A percentile compares a stretch with the other conserved stretches of the same genome.
Conservation (phyloP, 768 basidiomycete genomes). For the Paxillus involutus region DNA sequence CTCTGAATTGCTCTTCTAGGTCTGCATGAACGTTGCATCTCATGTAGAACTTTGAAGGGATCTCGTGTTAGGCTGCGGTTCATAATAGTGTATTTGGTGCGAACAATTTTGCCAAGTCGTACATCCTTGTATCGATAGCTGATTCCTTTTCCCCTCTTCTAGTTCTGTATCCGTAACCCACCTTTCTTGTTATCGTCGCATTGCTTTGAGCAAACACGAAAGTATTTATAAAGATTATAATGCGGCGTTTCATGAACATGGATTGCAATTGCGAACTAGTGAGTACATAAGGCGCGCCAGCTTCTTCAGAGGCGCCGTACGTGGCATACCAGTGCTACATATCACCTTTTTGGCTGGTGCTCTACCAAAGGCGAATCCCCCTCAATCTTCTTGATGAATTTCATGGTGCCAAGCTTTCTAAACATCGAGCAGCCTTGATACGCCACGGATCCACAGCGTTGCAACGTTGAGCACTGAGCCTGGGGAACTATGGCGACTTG, state of each 20-base stretch:
- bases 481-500: background rate
- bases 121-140: conserved; percentile 30
- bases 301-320: background rate
- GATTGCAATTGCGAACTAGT: background rate
- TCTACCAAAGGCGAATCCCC: background rate
- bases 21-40: conserved; percentile 15
- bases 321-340: background rate
- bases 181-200: conserved; percentile 18
- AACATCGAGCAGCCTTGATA: background rate
- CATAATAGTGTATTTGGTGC: conserved; percentile 40
- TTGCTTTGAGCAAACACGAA: conserved; percentile 18
- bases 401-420: background rate
- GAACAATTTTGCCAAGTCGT: conserved; percentile 13
- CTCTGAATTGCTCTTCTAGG: conserved; percentile 41
- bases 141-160: conserved; percentile 18
- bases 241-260: background rate
- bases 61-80: conserved; percentile 6
- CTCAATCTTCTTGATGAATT: background rate
- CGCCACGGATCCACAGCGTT: conserved; percentile 6
- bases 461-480: too few species aligned
- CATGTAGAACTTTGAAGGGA: conserved; percentile 19
- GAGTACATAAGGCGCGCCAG: too few species aligned
- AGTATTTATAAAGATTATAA: conserved; percentile 26
- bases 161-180: conserved; percentile 36
- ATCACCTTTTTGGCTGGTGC: background rate